These are phyloP conservation scores for Alternaria incomplexa DNA, from an alignment of 2,329 filamentous ascomycete genomes.

Conservation along the genomic window DNA sequence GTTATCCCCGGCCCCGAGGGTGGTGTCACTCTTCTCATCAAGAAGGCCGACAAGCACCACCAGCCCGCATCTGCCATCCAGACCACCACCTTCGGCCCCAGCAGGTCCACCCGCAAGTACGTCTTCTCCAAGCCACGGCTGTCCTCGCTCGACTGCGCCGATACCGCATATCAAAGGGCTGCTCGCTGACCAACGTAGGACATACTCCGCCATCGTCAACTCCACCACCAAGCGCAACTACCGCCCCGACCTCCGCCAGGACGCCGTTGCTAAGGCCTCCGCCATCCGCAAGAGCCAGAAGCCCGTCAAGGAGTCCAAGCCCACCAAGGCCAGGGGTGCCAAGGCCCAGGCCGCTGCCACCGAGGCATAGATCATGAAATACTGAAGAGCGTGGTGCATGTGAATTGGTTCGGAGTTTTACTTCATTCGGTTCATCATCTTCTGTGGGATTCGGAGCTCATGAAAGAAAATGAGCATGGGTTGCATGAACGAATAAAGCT, in stretches of 20 bases:
- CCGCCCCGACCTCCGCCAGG: slow-evolving; percentile 61
- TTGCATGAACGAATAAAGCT: slow-evolving; percentile 14
- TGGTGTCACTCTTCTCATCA: slow-evolving; percentile 80
- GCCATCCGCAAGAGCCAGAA: slow-evolving; percentile 82
- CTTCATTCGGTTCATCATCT: slow-evolving; percentile 28
- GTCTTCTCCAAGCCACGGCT: slow-evolving; percentile 43
- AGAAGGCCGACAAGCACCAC: slow-evolving; percentile 76
- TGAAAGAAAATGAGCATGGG: slow-evolving; percentile 16
- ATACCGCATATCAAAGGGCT: neutral
- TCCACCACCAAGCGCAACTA: slow-evolving; percentile 83
- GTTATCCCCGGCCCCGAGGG: slow-evolving; percentile 77
- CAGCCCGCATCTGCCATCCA: slow-evolving; percentile 73
- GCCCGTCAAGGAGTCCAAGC: slow-evolving; percentile 75
- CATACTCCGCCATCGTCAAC: slow-evolving; percentile 88
- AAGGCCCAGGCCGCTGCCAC: slow-evolving; percentile 74
- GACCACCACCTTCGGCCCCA: slow-evolving; percentile 72
- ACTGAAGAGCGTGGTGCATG: slow-evolving; percentile 13
- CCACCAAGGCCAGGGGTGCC: slow-evolving; percentile 77
- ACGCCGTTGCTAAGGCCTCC: slow-evolving; percentile 84
- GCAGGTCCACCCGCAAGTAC: slow-evolving; percentile 81
- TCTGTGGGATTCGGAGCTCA: slow-evolving; percentile 17
- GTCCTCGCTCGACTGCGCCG: neutral
- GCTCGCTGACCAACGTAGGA: slow-evolving; percentile 54
- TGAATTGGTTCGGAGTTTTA: slow-evolving; percentile 22
- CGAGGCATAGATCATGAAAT: slow-evolving; percentile 34